These are phyloP conservation scores for Candida morakotiae DNA, from an alignment of 805 yeast genomes.

Conservation along the genomic window DNA sequence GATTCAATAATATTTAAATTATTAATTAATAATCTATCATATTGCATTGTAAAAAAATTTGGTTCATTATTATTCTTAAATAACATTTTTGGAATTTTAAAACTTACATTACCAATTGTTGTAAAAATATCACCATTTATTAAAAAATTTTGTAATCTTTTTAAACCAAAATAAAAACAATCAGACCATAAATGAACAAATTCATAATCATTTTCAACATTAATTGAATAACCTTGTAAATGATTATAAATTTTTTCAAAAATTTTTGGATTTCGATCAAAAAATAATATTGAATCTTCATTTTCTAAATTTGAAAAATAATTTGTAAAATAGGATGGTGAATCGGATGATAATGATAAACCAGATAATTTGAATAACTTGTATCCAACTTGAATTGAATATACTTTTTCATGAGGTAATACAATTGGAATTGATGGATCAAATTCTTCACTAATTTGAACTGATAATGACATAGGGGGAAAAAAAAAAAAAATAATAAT, in stretches of 20 bases:
- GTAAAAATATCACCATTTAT: slow-evolving; percentile 53
- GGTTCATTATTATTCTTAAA: slow-evolving; percentile 69
- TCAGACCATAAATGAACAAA: slow-evolving; percentile 64
- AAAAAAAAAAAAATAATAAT: no score
- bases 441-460: slow-evolving; percentile 17
- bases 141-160: slow-evolving; percentile 47
- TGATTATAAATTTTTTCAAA: slow-evolving; percentile 67
- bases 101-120: slow-evolving; percentile 54
- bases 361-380: slow-evolving; percentile 66
- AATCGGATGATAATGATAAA: slow-evolving; percentile 79
- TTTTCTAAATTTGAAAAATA: slow-evolving; percentile 48
- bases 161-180: slow-evolving; percentile 66
- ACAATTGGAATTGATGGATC: slow-evolving; percentile 45
- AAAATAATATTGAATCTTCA: slow-evolving; percentile 44
- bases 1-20: slow-evolving; percentile 34
- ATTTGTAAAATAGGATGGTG: slow-evolving; percentile 82
- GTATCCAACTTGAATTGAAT: slow-evolving; percentile 66
- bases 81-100: slow-evolving; percentile 55
- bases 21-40: slow-evolving; percentile 48
- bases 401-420: slow-evolving; percentile 68
- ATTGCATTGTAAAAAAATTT: slow-evolving; percentile 68
- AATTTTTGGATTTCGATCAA: slow-evolving; percentile 71
- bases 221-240: slow-evolving; percentile 74
- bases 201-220: slow-evolving; percentile 55
- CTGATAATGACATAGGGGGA: neutral